These are phyloP conservation scores for Botrytis deweyae DNA, from an alignment of 2,329 filamentous ascomycete genomes.

Conservation along the genomic window DNA sequence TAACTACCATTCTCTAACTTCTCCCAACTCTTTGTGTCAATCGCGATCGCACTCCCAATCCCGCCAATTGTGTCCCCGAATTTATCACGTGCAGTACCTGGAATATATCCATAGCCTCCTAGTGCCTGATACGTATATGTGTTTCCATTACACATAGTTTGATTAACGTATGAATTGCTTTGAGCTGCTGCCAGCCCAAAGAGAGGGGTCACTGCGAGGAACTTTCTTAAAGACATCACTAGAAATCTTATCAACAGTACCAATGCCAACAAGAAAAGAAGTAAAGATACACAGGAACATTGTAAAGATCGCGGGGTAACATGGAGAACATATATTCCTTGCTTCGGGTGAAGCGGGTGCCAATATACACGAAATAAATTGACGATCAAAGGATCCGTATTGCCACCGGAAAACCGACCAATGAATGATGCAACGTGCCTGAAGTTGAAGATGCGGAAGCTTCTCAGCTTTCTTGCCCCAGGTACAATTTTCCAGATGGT, in stretches of 20 bases:
- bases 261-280: not conserved
- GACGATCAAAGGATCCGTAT: not conserved
- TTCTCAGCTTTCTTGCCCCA: not conserved
- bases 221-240: slow-evolving; percentile 25
- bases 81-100: slow-evolving; percentile 59
- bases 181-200: slow-evolving; percentile 18
- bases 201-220: slow-evolving; percentile 18
- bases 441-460: slow-evolving; percentile 1
- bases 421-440: not conserved
- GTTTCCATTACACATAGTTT: slow-evolving; percentile 48
- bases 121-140: slow-evolving; percentile 65
- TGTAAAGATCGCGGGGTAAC: slow-evolving; percentile 12
- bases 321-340: slow-evolving; percentile 1
- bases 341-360: not conserved
- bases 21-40: slow-evolving; percentile 60
- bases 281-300: not conserved
- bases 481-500: too few species aligned
- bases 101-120: slow-evolving; percentile 63
- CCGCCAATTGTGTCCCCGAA: slow-evolving; percentile 69
- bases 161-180: slow-evolving; percentile 23
- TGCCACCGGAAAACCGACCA: not conserved
- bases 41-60: slow-evolving; percentile 63
- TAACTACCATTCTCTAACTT: slow-evolving; percentile 53
- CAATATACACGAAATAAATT: not conserved
- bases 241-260: not conserved